Evolutionary conservation across 2,329 filamentous ascomycete species (phyloP), one percentile per base, ranked within the genome.

Genomic region (Trichoderma citrinoviride): DNA sequence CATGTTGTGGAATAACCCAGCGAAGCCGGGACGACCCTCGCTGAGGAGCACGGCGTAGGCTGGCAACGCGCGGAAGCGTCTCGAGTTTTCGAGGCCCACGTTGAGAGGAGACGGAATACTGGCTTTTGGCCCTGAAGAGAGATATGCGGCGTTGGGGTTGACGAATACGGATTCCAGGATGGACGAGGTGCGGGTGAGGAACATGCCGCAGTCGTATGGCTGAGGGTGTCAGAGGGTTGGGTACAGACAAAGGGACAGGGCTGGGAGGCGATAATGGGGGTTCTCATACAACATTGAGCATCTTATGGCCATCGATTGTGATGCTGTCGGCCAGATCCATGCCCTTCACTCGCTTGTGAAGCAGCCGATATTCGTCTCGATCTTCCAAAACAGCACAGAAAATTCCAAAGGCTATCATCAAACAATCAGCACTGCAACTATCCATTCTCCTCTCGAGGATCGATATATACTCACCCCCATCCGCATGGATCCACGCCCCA

Each of bases 191-290:
- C 87, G 86, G 58, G 88, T 92, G 70, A 96, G 85, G 82, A 97
- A 96, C 77, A 97, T 90, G 49, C 93, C 94, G 71, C 90, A 93
- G 76, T 97, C 94, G 71, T 97, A 97, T 0, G 94, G 93, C 83
- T 88, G 61, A 6, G 19, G 27, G 21, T 58, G 40, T 25, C 27
- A 56, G 57, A 23, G 10, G 43, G 23, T 37, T 43, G 25, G 50
- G 6, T 21, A 40, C 15, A 3, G 19, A 21, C 6, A 7, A 19
- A 4, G 50, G 25, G 50, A 25, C 2, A 1, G 21, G 8, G 7
- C 2, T 14, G 27, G 8, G 15, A 27, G 54, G 10, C 8, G 15
- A 17, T 29, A 47, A 29, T 8, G 8, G 47, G 10, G 19, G 25
- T 37, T 33, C 37, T 82, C 85, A 66, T 76, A 88, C 87, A 52